Evolutionary conservation across 1,284 basidiomycete species (phyloP), one percentile per base, ranked within the genome.

Genomic region (Leccinum pachyderme): DNA sequence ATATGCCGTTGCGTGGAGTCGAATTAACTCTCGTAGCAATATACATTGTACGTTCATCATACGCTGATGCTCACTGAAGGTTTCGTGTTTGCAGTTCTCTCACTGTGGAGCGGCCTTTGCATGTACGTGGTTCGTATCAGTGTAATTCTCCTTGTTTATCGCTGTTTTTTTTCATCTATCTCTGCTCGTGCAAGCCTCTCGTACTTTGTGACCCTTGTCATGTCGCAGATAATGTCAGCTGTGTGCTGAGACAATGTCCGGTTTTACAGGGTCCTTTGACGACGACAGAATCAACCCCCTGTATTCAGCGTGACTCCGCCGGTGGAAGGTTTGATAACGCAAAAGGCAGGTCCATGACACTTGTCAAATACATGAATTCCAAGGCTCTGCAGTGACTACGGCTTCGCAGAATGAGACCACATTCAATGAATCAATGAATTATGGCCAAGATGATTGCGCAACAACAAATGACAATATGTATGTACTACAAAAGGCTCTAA

Each of bases 161-260:
- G 15, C 22, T 6, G 41, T 25, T 25, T 44, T 24, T 18, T 18
- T 18, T 41, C 22, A 41, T 39, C 5, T 39, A 22, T 12, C 18
- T 39, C 7, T 22, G 18, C 37, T 12, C 37, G n/a, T 37, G 35
- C n/a, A n/a, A 5, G 13, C 13, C 51, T 25, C 24, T 32, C 15
- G 24, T 7, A 41, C 39, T 35, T 32, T 12, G 35, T 63, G 18
- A 9, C 35, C 35, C 37, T 39, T 39, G n/a, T 39, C 37, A 39
- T 65, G 61, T 48, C 59, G 8, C 52, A 53, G n/a, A 22, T 1
- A 18, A 18, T 65, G 7, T 48, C 52, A 15, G 59, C 78, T 52
- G 54, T 74, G 15, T 85, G 88, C 61, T 88, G 82, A 74, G 87
- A 87, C 72, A 85, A 89, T 69, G 86, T 87, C 47, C 75, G 77